Evolutionary conservation across 345 rosid genomes (phyloP).

Genomic region (rapeseed (Brassica napus)): Da-Ae NC_063439.1:832501-833000

Average conservation of each 20-base stretch:
- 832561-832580: constrained; percentile 85
- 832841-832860: constrained; percentile 84
- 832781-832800: constrained; percentile 49
- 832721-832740: not conserved
- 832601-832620: constrained; percentile 69
- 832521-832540: not conserved
- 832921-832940: constrained; percentile 80
- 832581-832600: constrained; percentile 75
- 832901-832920: constrained; percentile 84
- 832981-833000: constrained; percentile 75
- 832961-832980: constrained; percentile 81
- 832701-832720: constrained; percentile 58
- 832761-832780: constrained; percentile 19
- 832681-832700: constrained; percentile 89
- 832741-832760: not conserved
- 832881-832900: constrained; percentile 91
- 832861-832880: constrained; percentile 91
- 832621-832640: constrained; percentile 87
- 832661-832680: constrained; percentile 94
- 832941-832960: constrained; percentile 96
- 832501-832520: not conserved
- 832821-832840: constrained; percentile 90
- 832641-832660: constrained; percentile 70
- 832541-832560: constrained; percentile 85
- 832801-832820: constrained; percentile 93